These are phyloP conservation scores for Clausena lansium DNA, from an alignment of 345 rosid genomes.

Conservation along the genomic window DNA sequence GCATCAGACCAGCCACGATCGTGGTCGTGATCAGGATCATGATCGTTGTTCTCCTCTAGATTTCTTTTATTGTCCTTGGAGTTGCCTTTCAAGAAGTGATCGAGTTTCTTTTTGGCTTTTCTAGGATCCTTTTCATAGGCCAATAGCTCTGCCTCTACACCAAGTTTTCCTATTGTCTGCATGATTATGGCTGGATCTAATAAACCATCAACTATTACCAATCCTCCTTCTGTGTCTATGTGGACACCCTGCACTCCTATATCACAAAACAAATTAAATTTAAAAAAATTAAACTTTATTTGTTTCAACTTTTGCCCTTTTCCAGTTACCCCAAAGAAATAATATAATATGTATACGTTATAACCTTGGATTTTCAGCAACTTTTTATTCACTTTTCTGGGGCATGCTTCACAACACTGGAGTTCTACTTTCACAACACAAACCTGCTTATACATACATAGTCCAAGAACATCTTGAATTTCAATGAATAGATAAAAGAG, in stretches of 20 bases:
- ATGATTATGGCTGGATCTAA: slow-evolving; percentile 15
- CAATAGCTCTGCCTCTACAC: slow-evolving; percentile 17
- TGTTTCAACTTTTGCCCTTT: not conserved
- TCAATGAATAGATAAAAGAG: not conserved
- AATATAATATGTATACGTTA: no score
- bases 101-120: not conserved
- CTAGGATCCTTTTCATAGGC: slow-evolving; percentile 14
- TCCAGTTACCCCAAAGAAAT: not conserved
- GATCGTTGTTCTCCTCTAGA: not conserved
- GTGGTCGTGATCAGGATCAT: not conserved
- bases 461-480: not conserved
- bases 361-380: slow-evolving; percentile 29
- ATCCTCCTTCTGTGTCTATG: slow-evolving; percentile 15
- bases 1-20: not conserved
- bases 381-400: slow-evolving; percentile 18
- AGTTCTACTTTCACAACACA: slow-evolving; percentile 18
- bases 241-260: slow-evolving; percentile 19
- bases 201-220: slow-evolving; percentile 16
- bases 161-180: not conserved
- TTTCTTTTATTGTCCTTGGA: not conserved
- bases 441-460: not conserved
- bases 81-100: slow-evolving; percentile 3
- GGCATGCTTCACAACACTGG: slow-evolving; percentile 10
- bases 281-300: not conserved
- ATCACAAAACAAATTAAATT: not conserved